Base-by-base conservation (phyloP, 2,329 filamentous ascomycete species). In the Talaromyces sp. region DNA sequence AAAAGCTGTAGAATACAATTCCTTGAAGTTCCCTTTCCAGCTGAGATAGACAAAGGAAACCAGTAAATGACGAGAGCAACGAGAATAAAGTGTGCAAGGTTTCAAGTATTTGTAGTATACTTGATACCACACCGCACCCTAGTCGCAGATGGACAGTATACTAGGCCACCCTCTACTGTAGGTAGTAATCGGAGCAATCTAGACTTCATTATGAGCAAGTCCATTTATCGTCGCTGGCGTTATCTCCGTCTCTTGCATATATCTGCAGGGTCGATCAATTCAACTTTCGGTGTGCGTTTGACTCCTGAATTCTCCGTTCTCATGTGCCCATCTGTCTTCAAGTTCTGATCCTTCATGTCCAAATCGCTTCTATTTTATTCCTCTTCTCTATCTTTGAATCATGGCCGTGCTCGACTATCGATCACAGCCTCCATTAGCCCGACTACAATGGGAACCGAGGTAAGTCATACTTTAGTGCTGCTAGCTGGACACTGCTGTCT, bases 381-480 rank as follows among this genome's bases (percentile, higher is more conserved):
- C 24, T 16, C 17, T 27, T 9, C 43, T 19, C 33, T 20, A 13
- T n/a, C 8, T 29, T 30, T 24, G 19, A 43, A 50, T 10, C 7
- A 57, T 64, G 61, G 47, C 53, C 8, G 47, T 55, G 11, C 40
- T 52, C n/a, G 24, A 17, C 36, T 47, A 42, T 40, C 45, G 17
- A 17, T 47, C 63, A 10, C 60, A 60, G 42, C 54, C 57, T 35
- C 58, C 67, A 32, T 49, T 71, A 47, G 65, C 66, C 29, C 61
- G 67, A 45, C 55, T 71, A 20, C 56, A 62, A 33, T 71, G 68
- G 67, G 68, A 70, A 55, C 64, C 66, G 27, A 65, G 61, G 69
- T 71, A 22, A 60, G 68, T 68, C 5, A 16, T 13, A 14, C 33
- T 49, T 10, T n/a, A 27, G 4, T 4, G 9, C 4, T 27, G 9